Evolutionary conservation across 192 early-diverging fungal species (phyloP), one percentile per base, ranked within the genome.

Genomic region (Rhizoclosmatium sp.): DNA sequence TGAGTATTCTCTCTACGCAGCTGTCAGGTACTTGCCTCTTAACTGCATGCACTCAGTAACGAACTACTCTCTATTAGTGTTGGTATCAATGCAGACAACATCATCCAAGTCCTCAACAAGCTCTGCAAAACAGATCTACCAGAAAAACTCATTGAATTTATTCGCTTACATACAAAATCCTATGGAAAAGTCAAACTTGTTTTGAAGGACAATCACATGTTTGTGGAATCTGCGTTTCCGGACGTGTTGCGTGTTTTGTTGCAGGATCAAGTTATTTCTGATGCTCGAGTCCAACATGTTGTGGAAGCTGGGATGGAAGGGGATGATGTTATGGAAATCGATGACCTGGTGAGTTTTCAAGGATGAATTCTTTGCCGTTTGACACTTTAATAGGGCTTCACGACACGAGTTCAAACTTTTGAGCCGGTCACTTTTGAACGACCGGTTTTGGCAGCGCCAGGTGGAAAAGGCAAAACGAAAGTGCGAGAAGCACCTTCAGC

Each of bases 101-200:
- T 99, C 62, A 94, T 99, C 54, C 90, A 93, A 42, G 95, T 95
- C 3, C 83, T 99, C 65, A 91, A 94, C 76, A 91, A 94, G 60
- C 86, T 99, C 5, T 97, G 93, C 71, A 99, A 99, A 80, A 91
- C 58, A 23, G 7, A 89, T 44, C 83, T 96, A 23, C 97, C 98
- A 9, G 83, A 90, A 3, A 80, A 87, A 21, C 89, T 99, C 69
- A 87, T 90, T 3, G 83, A 92, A 45, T 89, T 94, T 41, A 96
- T 99, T 71, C 85, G 90, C 16, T 80, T 90, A 70, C 94, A 92
- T 80, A 99, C 98, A 48, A 78, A 89, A 2, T 94, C 93, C 0
- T 98, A 95, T 71, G 98, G 96, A 16, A 99, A 99, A 85, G 95
- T 98, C 45, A 98, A 98, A 78, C 88, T 99, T 9, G 96, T 99